A percentile compares a stretch with the other conserved stretches of the same genome.
These are phyloP conservation scores for Teratosphaeria gauchensis DNA, from an alignment of 2,329 filamentous ascomycete genomes.

Conservation along the genomic window DNA sequence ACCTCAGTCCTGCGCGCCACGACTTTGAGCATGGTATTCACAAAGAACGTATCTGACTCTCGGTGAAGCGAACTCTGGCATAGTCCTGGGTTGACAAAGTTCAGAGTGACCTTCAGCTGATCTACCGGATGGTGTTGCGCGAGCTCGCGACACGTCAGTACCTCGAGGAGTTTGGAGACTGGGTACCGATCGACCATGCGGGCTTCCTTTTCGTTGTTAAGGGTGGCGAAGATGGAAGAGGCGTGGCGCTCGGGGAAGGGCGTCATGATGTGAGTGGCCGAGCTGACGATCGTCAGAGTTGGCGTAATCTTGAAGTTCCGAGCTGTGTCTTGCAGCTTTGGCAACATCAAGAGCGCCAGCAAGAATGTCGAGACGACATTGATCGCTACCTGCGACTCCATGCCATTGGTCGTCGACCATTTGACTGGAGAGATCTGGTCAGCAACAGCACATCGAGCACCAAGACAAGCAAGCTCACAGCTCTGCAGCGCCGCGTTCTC, in stretches of 20 bases:
- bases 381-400: conserved; percentile 40
- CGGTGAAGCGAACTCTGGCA: conserved; percentile 32
- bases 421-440: neutral
- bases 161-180: conserved; percentile 35
- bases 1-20: conserved; percentile 28
- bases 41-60: neutral
- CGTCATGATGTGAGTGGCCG: conserved; percentile 31
- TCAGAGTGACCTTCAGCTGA: conserved; percentile 33
- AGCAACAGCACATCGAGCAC: neutral
- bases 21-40: conserved; percentile 13
- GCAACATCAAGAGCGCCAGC: conserved; percentile 39
- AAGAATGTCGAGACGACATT: conserved; percentile 45
- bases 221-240: conserved; percentile 19
- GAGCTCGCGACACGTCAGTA: conserved; percentile 33
- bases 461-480: conserved; percentile 25
- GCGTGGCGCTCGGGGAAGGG: conserved; percentile 22
- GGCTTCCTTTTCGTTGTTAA: conserved; percentile 25
- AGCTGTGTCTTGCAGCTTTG: conserved; percentile 38
- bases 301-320: conserved; percentile 20
- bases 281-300: conserved; percentile 27
- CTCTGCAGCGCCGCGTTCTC: conserved; percentile 5
- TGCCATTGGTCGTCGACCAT: conserved; percentile 27
- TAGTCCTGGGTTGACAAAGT: conserved; percentile 42
- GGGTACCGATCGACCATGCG: conserved; percentile 31
- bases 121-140: conserved; percentile 14